Evolutionary conservation across 2,329 filamentous ascomycete species (phyloP).

Genomic region (Colletotrichum cuscutae): DNA sequence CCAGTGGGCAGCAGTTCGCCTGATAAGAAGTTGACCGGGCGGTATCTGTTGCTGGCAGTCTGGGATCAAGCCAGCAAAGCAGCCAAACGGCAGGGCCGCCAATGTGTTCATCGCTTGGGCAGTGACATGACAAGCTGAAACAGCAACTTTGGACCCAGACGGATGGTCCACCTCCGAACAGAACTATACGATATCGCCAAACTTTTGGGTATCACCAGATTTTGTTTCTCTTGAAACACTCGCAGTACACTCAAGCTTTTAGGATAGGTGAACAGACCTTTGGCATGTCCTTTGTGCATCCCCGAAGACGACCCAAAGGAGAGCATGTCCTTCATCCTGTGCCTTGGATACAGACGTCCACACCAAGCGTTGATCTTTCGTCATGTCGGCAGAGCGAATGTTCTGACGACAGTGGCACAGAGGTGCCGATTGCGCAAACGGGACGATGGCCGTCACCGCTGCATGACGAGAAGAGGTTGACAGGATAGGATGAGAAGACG

Average conservation of each 20-base stretch:
- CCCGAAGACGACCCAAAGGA: neutral
- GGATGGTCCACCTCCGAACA: neutral
- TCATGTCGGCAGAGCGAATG: constrained; percentile 9
- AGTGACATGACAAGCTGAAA: constrained; percentile 14
- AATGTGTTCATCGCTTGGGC: constrained; percentile 26
- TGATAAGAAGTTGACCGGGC: neutral
- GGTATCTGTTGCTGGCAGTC: neutral
- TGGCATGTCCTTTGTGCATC: neutral
- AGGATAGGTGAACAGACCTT: neutral
- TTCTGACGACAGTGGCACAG: constrained; percentile 7
- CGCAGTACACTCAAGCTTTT: constrained; percentile 2
- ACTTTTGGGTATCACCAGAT: neutral
- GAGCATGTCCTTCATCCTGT: neutral
- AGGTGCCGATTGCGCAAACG: neutral
- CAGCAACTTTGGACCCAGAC: constrained; percentile 13
- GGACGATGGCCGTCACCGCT: constrained; percentile 9
- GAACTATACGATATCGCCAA: constrained; percentile 5
- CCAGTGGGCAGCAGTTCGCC: neutral
- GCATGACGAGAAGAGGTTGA: neutral
- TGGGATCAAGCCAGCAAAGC: neutral
- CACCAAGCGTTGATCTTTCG: neutral
- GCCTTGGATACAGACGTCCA: neutral
- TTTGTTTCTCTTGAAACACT: neutral
- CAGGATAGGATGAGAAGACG: constrained; percentile 10
- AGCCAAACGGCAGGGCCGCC: neutral